Percentiles rank a stretch among this genome's conserved stretches.
Evolutionary conservation across 2,329 filamentous ascomycete genomes (phyloP).

Genomic region (Emydomyces testavorans): DNA sequence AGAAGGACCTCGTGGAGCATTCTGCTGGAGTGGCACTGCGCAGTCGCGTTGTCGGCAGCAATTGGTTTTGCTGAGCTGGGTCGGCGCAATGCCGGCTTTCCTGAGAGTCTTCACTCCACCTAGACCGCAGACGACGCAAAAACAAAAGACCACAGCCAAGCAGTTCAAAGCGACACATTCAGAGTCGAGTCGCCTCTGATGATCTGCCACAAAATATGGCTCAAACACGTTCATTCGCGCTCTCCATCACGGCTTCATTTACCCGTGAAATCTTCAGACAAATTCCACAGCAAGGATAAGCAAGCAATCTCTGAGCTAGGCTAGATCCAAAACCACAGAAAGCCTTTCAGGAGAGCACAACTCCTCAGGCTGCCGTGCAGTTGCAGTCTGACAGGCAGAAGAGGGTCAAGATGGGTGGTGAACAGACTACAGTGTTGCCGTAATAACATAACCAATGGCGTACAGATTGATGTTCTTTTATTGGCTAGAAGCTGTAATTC

Average conservation of each 20-base stretch:
- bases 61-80: slow-evolving; percentile 2
- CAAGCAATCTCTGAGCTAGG: background rate
- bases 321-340: background rate
- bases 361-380: background rate
- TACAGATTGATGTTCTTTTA: background rate
- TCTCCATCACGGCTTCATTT: background rate
- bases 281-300: no score
- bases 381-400: background rate
- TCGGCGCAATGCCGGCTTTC: slow-evolving; percentile 19
- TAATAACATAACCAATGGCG: no score
- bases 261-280: background rate
- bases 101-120: slow-evolving; percentile 19
- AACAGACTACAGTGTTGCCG: no score
- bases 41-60: slow-evolving; percentile 6
- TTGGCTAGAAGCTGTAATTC: background rate
- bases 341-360: no score
- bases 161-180: slow-evolving; percentile 40
- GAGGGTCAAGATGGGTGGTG: background rate
- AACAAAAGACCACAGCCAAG: slow-evolving; percentile 35
- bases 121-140: slow-evolving; percentile 28
- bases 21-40: slow-evolving; percentile 19
- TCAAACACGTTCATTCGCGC: background rate
- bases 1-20: slow-evolving; percentile 99
- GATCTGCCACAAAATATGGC: background rate
- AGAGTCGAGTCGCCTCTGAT: slow-evolving; percentile 10